These are phyloP conservation scores for Stephania japonica DNA, from an alignment of 164 flowering plant species.

Conservation along the genomic window DNA sequence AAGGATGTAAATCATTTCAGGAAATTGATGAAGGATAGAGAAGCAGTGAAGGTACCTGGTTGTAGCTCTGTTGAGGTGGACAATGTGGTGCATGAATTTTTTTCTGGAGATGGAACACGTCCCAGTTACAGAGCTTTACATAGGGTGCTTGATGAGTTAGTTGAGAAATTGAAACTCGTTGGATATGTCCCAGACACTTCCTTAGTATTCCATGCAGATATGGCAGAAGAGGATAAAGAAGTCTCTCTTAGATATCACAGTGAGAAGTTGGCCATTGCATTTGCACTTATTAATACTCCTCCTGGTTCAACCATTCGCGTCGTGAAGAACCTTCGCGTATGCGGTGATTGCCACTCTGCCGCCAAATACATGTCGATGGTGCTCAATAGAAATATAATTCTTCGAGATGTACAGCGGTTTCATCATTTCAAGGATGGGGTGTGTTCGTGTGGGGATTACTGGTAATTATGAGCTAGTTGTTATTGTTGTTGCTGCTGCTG, in stretches of 20 bases:
- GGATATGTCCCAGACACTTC: constrained; percentile 71
- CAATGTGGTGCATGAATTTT: constrained; percentile 65
- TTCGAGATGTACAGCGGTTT: constrained; percentile 64
- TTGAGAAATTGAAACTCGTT: constrained; percentile 42
- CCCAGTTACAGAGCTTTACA: constrained; percentile 32
- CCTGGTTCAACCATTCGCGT: constrained; percentile 71
- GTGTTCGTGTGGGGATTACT: constrained; percentile 76
- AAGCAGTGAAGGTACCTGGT: constrained; percentile 56
- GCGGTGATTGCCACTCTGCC: constrained; percentile 69
- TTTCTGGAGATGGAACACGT: constrained; percentile 55
- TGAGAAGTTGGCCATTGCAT: constrained; percentile 68
- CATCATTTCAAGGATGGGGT: constrained; percentile 61
- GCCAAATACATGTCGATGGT: constrained; percentile 52
- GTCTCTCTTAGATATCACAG: constrained; percentile 58
- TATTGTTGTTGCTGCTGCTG: too few relatives aligned
- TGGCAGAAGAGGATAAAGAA: constrained; percentile 58
- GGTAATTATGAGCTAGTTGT: constrained; percentile 25
- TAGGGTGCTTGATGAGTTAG: constrained; percentile 43
- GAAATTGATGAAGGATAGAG: constrained; percentile 54
- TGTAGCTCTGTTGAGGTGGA: constrained; percentile 69
- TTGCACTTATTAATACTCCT: constrained; percentile 55
- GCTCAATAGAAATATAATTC: constrained; percentile 45
- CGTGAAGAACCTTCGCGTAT: constrained; percentile 69
- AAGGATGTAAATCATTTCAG: constrained; percentile 50
- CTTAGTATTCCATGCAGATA: constrained; percentile 46